Conservation (phyloP, 352 stramenopile species). For the Elongisporangium anandrum region DNA sequence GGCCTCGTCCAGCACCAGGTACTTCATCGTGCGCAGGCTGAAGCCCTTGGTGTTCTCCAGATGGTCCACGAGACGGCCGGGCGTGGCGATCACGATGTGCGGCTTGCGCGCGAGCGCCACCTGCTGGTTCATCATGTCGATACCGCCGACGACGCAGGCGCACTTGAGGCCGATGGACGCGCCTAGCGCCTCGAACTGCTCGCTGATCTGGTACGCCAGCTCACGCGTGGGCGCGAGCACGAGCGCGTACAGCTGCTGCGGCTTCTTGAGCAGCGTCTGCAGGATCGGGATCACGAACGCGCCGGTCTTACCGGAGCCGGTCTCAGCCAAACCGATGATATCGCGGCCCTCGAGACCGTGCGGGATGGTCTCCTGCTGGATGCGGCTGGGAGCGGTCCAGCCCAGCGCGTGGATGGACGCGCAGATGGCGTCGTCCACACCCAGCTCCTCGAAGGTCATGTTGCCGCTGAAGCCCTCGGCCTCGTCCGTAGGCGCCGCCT, state of each 20-base stretch:
- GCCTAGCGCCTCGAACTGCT: slow-evolving; percentile 92
- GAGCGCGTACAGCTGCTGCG: slow-evolving; percentile 87
- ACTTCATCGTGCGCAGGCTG: slow-evolving; percentile 87
- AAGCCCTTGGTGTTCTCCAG: slow-evolving; percentile 97
- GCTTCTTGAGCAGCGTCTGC: slow-evolving; percentile 88
- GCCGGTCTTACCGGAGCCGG: slow-evolving; percentile 93
- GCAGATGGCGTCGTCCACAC: slow-evolving; percentile 89
- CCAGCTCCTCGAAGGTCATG: slow-evolving; percentile 87
- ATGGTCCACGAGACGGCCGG: slow-evolving; percentile 92
- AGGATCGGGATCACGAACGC: slow-evolving; percentile 94
- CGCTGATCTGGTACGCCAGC: slow-evolving; percentile 95
- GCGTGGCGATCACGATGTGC: slow-evolving; percentile 94
- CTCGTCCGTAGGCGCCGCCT: slow-evolving; percentile 4
- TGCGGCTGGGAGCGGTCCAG: slow-evolving; percentile 93
- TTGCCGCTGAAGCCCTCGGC: slow-evolving; percentile 61
- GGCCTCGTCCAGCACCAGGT: slow-evolving; percentile 93
- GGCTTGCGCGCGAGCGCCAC: slow-evolving; percentile 96
- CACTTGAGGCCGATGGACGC: slow-evolving; percentile 91
- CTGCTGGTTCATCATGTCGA: slow-evolving; percentile 97
- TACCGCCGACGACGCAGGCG: slow-evolving; percentile 92
- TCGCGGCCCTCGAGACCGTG: slow-evolving; percentile 92
- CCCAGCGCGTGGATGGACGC: slow-evolving; percentile 90
- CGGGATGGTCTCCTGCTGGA: slow-evolving; percentile 94
- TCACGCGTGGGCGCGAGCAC: slow-evolving; percentile 94
- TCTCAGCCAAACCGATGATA: slow-evolving; percentile 97